These are phyloP conservation scores for Xylaria sp. DNA, from an alignment of 2,329 filamentous ascomycete genomes.

Conservation along the genomic window DNA sequence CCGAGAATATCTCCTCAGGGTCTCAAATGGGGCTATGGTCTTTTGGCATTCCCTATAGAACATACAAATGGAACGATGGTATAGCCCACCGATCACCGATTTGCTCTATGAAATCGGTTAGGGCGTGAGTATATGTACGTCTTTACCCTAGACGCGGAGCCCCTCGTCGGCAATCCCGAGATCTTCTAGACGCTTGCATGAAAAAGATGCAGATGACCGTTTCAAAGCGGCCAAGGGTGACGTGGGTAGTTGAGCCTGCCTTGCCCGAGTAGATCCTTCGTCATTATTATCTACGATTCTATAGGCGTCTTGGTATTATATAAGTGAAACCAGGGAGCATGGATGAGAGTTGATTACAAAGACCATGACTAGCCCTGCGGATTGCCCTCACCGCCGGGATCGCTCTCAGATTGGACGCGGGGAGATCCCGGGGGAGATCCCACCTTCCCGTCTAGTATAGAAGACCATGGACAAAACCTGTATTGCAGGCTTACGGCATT, in stretches of 20 bases:
- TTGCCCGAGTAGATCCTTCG: background rate
- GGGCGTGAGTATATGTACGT: background rate
- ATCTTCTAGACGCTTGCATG: background rate
- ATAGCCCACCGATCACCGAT: background rate
- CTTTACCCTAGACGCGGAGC: too few relatives aligned
- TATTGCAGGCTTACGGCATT: background rate
- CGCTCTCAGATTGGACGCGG: background rate
- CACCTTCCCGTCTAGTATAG: background rate
- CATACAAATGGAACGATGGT: background rate
- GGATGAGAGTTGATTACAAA: background rate
- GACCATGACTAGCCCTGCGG: background rate
- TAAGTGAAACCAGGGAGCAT: background rate
- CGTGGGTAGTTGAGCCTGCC: background rate
- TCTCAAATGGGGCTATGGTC: background rate
- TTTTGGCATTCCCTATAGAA: background rate
- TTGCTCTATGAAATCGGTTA: background rate
- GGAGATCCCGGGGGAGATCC: constrained; percentile 5
- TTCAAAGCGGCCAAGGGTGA: constrained; percentile 2
- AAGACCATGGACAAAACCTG: background rate
- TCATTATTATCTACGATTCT: background rate
- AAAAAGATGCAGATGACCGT: background rate
- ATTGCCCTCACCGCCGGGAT: background rate
- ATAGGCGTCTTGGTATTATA: background rate
- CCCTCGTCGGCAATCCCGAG: constrained; percentile 6
- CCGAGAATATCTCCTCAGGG: background rate